Conservation (phyloP, 495 filamentous ascomycete species). For the Penicillium bialowiezense region DNA sequence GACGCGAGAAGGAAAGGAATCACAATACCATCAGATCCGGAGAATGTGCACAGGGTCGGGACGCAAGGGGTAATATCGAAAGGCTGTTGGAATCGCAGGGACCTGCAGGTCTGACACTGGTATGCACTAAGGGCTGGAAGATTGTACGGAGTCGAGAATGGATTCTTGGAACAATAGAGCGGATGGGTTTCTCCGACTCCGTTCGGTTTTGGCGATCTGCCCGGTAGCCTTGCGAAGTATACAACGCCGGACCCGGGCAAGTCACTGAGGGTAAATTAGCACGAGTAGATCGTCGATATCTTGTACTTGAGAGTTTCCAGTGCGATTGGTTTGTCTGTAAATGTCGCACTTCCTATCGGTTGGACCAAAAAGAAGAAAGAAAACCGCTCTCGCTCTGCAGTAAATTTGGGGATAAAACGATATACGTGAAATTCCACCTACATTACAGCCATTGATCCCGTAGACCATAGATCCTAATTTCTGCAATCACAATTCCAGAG, state of each 20-base stretch:
- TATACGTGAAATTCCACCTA: no score
- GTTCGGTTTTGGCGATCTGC: not conserved
- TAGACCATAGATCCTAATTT: not conserved
- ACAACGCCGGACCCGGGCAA: no score
- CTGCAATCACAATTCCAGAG: not conserved
- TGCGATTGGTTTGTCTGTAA: no score
- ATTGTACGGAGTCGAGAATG: not conserved
- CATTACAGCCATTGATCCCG: no score
- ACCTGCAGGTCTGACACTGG: constrained; percentile 4
- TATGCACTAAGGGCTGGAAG: constrained; percentile 9
- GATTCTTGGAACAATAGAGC: not conserved
- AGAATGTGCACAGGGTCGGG: constrained; percentile 29
- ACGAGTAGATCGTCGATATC: no score
- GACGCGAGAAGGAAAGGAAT: constrained; percentile 19
- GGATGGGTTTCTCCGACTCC: constrained; percentile 36
- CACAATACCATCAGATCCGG: constrained; percentile 41
- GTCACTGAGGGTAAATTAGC: no score
- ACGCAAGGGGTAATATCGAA: constrained; percentile 24
- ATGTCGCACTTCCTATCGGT: no score
- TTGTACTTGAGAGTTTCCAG: no score
- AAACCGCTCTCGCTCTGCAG: no score
- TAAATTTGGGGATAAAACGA: no score
- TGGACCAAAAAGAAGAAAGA: no score
- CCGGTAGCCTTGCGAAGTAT: no score
- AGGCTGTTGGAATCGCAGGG: constrained; percentile 3